Percentiles rank a stretch among this genome's conserved stretches.
Evolutionary conservation across 768 basidiomycete species (phyloP).

Genomic region (Termitomyces sp.): DNA sequence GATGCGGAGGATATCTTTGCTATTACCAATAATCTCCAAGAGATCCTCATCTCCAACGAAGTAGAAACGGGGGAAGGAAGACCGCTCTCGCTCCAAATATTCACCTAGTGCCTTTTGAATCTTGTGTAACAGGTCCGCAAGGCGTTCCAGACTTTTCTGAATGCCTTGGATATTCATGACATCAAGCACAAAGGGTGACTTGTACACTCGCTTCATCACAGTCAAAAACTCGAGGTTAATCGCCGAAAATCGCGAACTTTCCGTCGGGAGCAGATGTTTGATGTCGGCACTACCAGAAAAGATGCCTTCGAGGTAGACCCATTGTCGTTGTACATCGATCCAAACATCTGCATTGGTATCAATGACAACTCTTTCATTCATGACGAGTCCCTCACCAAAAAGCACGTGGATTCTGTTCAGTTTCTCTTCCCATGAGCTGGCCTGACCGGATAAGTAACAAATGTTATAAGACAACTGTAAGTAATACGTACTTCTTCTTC

Average conservation of each 20-base stretch:
- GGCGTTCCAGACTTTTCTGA: constrained; percentile 95
- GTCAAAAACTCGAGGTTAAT: constrained; percentile 98
- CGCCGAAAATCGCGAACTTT: constrained; percentile 96
- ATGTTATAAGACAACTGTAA: neutral
- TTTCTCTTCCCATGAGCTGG: constrained; percentile 94
- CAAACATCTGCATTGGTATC: constrained; percentile 66
- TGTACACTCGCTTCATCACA: constrained; percentile 99
- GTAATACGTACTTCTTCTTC: constrained; percentile 68
- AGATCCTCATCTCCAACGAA: constrained; percentile 99
- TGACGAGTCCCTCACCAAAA: constrained; percentile 57
- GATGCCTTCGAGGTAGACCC: constrained; percentile 99
- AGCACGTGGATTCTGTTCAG: constrained; percentile 94
- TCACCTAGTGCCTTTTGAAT: constrained; percentile 99
- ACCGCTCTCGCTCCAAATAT: constrained; percentile 95
- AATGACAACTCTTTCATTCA: constrained; percentile 3
- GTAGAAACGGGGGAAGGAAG: constrained; percentile 98
- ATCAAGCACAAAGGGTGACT: constrained; percentile 95
- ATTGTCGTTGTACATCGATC: constrained; percentile 99
- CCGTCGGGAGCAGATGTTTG: constrained; percentile 96
- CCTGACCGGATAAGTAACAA: constrained; percentile 31
- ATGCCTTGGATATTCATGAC: constrained; percentile 95
- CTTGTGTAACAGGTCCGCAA: constrained; percentile 94
- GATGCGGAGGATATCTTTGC: constrained; percentile 95
- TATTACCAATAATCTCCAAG: constrained; percentile 98
- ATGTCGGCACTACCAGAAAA: constrained; percentile 99